Conservation (phyloP, 305 asterid species). For the Rubia tinctorum region DNA sequence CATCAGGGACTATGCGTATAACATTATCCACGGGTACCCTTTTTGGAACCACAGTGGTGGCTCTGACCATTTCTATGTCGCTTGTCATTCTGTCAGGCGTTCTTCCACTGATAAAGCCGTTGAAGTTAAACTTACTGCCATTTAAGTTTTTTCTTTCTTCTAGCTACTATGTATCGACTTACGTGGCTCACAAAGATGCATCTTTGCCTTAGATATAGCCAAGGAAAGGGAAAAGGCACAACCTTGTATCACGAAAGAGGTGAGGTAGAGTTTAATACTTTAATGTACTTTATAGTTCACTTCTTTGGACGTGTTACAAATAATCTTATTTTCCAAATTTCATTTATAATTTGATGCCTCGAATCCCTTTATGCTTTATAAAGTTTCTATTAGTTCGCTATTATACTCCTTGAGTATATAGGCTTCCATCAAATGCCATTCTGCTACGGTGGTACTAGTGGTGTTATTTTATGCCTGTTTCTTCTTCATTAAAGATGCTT, state of each 20-base stretch:
- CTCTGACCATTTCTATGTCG: constrained; percentile 87
- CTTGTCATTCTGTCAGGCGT: constrained; percentile 85
- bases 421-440: background rate
- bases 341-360: background rate
- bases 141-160: constrained; percentile 90
- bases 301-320: background rate
- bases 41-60: constrained; percentile 89
- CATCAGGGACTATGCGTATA: constrained; percentile 36
- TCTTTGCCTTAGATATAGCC: constrained; percentile 98
- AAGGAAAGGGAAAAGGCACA: constrained; percentile 43
- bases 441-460: background rate
- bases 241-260: constrained; percentile 50
- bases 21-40: constrained; percentile 49
- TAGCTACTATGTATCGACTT: constrained; percentile 68
- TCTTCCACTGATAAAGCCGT: constrained; percentile 72
- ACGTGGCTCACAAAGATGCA: constrained; percentile 80
- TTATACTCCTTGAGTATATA: background rate
- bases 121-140: constrained; percentile 60
- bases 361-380: background rate
- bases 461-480: background rate
- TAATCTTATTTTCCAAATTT: background rate
- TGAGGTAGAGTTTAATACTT: constrained; percentile 24
- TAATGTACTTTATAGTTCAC: constrained; percentile 11
- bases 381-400: background rate
- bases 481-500: background rate